Percentiles rank a stretch among this genome's conserved stretches.
These are phyloP conservation scores for Waltergamsia citrina DNA, from an alignment of 2,329 filamentous ascomycete genomes.

Conservation along the genomic window DNA sequence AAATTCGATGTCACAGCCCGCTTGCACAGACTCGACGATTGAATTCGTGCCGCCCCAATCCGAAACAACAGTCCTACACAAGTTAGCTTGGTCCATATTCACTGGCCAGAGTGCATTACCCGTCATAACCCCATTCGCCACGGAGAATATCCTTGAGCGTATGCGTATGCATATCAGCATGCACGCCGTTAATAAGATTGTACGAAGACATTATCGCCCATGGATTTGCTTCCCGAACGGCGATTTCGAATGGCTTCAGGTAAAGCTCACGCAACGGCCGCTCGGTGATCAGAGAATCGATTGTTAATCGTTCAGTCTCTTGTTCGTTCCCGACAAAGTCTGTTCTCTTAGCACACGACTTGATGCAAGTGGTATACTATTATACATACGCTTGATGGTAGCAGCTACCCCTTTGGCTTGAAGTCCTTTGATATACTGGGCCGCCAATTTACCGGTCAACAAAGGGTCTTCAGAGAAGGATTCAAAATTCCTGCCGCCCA, in stretches of 20 bases:
- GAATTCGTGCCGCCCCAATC: slow-evolving; percentile 52
- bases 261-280: slow-evolving; percentile 28
- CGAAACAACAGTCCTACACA: slow-evolving; percentile 42
- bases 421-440: slow-evolving; percentile 61
- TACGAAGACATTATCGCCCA: slow-evolving; percentile 37
- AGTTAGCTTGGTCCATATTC: slow-evolving; percentile 2
- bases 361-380: neutral
- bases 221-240: slow-evolving; percentile 28
- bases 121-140: slow-evolving; percentile 54
- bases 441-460: slow-evolving; percentile 64
- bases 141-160: slow-evolving; percentile 48
- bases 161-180: slow-evolving; percentile 39
- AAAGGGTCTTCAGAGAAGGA: slow-evolving; percentile 78
- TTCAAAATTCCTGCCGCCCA: slow-evolving; percentile 81
- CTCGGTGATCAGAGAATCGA: slow-evolving; percentile 18
- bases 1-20: slow-evolving; percentile 49
- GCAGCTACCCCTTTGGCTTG: slow-evolving; percentile 68
- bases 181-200: slow-evolving; percentile 33
- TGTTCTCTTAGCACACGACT: slow-evolving; percentile 13
- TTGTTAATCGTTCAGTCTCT: slow-evolving; percentile 39
- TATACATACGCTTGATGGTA: slow-evolving; percentile 60
- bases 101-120: slow-evolving; percentile 21
- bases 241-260: slow-evolving; percentile 33
- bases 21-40: slow-evolving; percentile 41
- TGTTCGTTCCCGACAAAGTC: slow-evolving; percentile 66